Percentiles rank a stretch among this genome's conserved stretches.
Conservation (phyloP, 805 yeast species). For the Wickerhamiella spandovensis region DNA sequence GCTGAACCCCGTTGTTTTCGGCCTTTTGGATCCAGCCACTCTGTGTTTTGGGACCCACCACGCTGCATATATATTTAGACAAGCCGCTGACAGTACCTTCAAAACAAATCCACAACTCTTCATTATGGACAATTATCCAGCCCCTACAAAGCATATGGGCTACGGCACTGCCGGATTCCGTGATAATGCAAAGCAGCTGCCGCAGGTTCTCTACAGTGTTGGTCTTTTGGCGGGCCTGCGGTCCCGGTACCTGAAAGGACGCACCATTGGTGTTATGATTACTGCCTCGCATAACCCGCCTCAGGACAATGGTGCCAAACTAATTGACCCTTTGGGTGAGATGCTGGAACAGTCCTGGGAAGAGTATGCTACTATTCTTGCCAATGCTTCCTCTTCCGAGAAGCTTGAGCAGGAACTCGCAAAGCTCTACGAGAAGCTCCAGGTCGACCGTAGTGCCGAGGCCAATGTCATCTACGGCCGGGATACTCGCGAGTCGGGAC, state of each 20-base stretch:
- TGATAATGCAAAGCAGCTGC: slow-evolving; percentile 52
- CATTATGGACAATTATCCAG: neutral
- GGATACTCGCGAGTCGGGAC: slow-evolving; percentile 83
- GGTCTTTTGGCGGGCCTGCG: slow-evolving; percentile 75
- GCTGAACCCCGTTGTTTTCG: neutral
- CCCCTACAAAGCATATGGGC: slow-evolving; percentile 22
- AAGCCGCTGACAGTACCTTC: neutral
- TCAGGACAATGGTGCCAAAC: slow-evolving; percentile 76
- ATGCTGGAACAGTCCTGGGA: slow-evolving; percentile 87
- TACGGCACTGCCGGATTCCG: slow-evolving; percentile 99
- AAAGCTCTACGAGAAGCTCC: slow-evolving; percentile 28
- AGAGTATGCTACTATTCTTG: slow-evolving; percentile 58
- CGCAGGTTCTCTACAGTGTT: slow-evolving; percentile 70
- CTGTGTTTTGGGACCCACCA: neutral
- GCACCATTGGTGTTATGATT: slow-evolving; percentile 86
- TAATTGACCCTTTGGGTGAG: slow-evolving; percentile 87
- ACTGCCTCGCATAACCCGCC: slow-evolving; percentile 96
- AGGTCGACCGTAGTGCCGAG: slow-evolving; percentile 33
- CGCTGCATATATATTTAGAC: neutral
- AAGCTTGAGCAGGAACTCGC: slow-evolving; percentile 31
- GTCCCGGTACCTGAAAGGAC: slow-evolving; percentile 54
- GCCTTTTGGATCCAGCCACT: neutral
- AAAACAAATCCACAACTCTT: neutral
- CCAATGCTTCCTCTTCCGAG: slow-evolving; percentile 46
- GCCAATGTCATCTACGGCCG: slow-evolving; percentile 57